phyloP scores from a whole-genome alignment of 2,329 filamentous ascomycete genomes.

The Penicillium sp. region DNA sequence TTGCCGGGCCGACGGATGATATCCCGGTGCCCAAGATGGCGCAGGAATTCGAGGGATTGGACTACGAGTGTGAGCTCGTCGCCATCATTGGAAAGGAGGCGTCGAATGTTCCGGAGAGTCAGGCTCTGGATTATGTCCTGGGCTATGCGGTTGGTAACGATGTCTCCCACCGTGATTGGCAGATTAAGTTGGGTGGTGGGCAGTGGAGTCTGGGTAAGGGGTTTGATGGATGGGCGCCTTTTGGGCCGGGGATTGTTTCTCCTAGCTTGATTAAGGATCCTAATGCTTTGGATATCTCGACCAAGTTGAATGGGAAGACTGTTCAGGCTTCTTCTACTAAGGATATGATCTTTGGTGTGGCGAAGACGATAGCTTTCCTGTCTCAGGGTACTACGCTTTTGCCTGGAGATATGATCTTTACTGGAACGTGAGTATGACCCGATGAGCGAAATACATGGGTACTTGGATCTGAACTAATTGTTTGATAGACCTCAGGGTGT shows the following conservation, averaged over 20 bases:
- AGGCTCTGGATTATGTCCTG: conserved; percentile 67
- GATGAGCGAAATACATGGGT: background rate
- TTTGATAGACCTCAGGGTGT: conserved; percentile 62
- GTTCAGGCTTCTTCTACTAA: conserved; percentile 50
- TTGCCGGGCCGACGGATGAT: conserved; percentile 61
- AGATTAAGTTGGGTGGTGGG: conserved; percentile 62
- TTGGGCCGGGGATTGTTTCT: conserved; percentile 67
- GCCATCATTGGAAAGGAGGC: conserved; percentile 67
- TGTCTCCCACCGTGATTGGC: conserved; percentile 75
- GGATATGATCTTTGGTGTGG: conserved; percentile 50
- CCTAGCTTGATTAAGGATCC: conserved; percentile 45
- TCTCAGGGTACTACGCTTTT: conserved; percentile 43
- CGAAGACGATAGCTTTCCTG: conserved; percentile 46
- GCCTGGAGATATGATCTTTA: conserved; percentile 44
- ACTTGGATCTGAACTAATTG: conserved; percentile 46
- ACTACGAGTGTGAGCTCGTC: conserved; percentile 79
- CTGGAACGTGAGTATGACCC: conserved; percentile 42
- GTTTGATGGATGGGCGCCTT: conserved; percentile 72
- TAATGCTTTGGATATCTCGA: conserved; percentile 43
- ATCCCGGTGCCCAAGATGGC: conserved; percentile 64
- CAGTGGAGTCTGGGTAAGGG: conserved; percentile 72
- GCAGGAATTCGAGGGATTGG: conserved; percentile 62
- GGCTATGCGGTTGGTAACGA: conserved; percentile 76
- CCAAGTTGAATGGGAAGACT: conserved; percentile 48
- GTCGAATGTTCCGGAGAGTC: conserved; percentile 59